These are phyloP conservation scores for Anacardium occidentale DNA, from an alignment of 345 rosid genomes.

Conservation along the genomic window DNA sequence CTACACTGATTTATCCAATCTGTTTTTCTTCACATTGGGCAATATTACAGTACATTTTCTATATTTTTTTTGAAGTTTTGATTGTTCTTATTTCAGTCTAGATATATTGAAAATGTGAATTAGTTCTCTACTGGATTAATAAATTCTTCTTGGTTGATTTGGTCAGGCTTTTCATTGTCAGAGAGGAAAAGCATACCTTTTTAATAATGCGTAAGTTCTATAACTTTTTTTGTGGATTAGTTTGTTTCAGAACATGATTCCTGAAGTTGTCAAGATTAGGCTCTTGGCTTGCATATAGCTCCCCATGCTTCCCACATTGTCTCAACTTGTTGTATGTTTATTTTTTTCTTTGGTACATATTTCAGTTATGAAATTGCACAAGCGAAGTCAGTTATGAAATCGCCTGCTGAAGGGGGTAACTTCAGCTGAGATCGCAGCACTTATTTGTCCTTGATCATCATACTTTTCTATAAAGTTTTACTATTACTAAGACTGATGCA, in stretches of 20 bases:
- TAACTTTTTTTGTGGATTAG: background rate
- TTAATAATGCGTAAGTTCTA: conserved; percentile 65
- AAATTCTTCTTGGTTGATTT: conserved; percentile 16
- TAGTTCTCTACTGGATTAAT: conserved; percentile 4
- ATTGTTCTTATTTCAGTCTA: background rate
- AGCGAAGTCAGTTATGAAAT: background rate
- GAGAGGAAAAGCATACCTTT: conserved; percentile 80
- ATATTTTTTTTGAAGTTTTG: background rate
- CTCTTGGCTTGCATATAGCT: too few species aligned
- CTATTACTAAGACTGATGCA: background rate
- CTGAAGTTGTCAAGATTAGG: background rate
- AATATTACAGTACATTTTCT: background rate
- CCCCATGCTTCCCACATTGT: background rate
- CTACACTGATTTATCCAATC: background rate
- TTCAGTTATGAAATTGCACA: background rate
- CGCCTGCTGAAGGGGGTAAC: background rate
- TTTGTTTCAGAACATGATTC: background rate
- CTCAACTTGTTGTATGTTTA: background rate
- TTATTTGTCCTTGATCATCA: background rate
- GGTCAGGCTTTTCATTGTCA: conserved; percentile 66
- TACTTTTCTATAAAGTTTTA: too few species aligned
- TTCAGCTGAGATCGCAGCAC: background rate
- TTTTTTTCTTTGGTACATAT: too few species aligned
- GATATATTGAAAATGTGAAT: background rate
- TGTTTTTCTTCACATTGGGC: conserved; percentile 43